phyloP scores from a whole-genome alignment of 2,329 filamentous ascomycete species.

The Neofusicoccum cordaticola region DNA sequence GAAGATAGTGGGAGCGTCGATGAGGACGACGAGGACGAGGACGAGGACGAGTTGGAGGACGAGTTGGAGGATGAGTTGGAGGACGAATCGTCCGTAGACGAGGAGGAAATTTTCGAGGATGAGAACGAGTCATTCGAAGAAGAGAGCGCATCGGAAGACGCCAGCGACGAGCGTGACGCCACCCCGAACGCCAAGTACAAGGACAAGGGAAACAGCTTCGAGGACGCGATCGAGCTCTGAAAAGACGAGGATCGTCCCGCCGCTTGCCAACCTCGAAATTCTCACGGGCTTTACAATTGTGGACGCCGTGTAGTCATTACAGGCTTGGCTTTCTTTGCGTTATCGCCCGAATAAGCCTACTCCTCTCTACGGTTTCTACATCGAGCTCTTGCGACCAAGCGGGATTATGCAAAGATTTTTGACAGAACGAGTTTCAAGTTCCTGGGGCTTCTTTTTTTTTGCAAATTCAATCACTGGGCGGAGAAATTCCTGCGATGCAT shows the following conservation, averaged over 20 bases:
- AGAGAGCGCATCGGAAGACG: background rate
- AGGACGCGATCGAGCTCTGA: conserved; percentile 17
- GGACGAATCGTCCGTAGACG: background rate
- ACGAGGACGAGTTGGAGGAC: background rate
- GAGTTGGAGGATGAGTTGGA: background rate
- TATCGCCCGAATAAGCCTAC: no score
- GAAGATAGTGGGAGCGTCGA: background rate
- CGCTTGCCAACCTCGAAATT: no score
- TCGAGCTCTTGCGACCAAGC: background rate
- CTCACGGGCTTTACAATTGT: background rate
- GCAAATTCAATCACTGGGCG: background rate
- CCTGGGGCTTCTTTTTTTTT: background rate
- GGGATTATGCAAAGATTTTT: background rate
- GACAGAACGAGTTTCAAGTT: background rate
- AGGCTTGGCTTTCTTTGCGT: background rate
- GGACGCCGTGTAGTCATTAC: background rate
- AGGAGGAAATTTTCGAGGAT: background rate
- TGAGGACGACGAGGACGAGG: background rate
- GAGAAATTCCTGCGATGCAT: background rate
- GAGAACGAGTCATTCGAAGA: background rate
- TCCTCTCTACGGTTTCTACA: background rate
- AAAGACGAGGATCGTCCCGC: background rate
- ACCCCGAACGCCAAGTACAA: background rate
- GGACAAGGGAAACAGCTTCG: conserved; percentile 12
- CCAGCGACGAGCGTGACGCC: background rate